phyloP scores from a whole-genome alignment of 768 basidiomycete species.

The Russula lepida region DNA sequence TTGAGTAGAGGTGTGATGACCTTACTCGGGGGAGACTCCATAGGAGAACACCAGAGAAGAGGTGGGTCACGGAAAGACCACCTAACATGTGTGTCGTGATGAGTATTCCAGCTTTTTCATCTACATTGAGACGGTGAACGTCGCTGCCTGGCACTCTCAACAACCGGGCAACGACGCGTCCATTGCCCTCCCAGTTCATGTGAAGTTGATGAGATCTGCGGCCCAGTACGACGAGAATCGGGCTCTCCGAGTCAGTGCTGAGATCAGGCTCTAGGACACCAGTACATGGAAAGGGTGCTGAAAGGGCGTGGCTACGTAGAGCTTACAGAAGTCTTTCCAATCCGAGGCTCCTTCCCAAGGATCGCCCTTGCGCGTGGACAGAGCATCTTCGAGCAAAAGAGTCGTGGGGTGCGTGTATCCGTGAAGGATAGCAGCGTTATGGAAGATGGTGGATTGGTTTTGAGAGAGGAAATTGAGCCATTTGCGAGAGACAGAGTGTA shows the following conservation, averaged over 20 bases:
- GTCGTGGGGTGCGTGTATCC: slow-evolving; percentile 32
- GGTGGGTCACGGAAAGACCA: slow-evolving; percentile 51
- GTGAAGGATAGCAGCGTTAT: slow-evolving; percentile 46
- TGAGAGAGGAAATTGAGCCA: slow-evolving; percentile 41
- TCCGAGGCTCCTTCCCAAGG: slow-evolving; percentile 32
- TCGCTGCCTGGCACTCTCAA: slow-evolving; percentile 29
- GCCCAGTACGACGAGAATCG: slow-evolving; percentile 31
- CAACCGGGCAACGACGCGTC: slow-evolving; percentile 32
- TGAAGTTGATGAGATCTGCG: slow-evolving; percentile 37
- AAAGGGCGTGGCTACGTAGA: background rate
- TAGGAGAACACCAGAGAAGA: slow-evolving; percentile 40
- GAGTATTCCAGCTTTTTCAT: slow-evolving; percentile 50
- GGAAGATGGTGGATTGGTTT: slow-evolving; percentile 50
- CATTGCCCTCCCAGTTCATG: slow-evolving; percentile 48
- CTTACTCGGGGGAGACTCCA: slow-evolving; percentile 48
- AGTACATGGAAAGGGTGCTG: background rate
- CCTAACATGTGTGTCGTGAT: slow-evolving; percentile 49
- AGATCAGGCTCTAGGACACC: too few relatives aligned
- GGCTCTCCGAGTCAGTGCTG: background rate
- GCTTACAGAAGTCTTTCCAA: slow-evolving; percentile 61
- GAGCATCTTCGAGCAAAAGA: slow-evolving; percentile 28
- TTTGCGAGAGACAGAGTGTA: slow-evolving; percentile 34
- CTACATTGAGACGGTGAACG: slow-evolving; percentile 73
- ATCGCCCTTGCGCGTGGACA: slow-evolving; percentile 27
- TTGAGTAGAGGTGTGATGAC: background rate